Evolutionary conservation across 805 yeast species (phyloP).

Genomic region (Saccharomycopsis microspora): DNA sequence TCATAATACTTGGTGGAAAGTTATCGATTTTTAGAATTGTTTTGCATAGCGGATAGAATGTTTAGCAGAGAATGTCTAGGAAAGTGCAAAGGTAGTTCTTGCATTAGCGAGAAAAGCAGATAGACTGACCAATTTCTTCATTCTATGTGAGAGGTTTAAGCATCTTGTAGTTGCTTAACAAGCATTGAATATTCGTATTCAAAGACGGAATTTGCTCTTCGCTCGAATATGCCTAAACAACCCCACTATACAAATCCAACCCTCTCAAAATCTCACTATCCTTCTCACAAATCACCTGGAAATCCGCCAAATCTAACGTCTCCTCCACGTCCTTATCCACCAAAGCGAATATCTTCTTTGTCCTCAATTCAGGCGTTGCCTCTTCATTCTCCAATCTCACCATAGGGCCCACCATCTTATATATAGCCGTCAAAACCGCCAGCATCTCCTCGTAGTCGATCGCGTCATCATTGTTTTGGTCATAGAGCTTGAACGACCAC

Average conservation of each 20-base stretch:
- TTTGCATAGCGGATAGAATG: no score
- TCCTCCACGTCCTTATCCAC: conserved; percentile 65
- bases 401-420: conserved; percentile 94
- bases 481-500: conserved; percentile 89
- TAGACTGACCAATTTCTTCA: no score
- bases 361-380: conserved; percentile 81
- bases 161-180: no score
- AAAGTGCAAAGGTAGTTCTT: no score
- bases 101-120: no score
- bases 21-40: no score
- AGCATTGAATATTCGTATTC: no score
- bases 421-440: conserved; percentile 69
- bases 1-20: no score
- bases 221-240: conserved; percentile 28
- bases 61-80: no score
- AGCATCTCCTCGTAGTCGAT: conserved; percentile 72
- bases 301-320: conserved; percentile 71
- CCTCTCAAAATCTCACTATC: conserved; percentile 73
- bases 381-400: conserved; percentile 83
- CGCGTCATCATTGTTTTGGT: conserved; percentile 67
- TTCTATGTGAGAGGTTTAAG: no score
- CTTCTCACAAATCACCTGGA: conserved; percentile 65
- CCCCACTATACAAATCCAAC: conserved; percentile 67
- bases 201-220: no score
- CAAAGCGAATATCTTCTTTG: conserved; percentile 63